phyloP scores from a whole-genome alignment of 1,284 basidiomycete species.

The Cryptococcus neoformans region DNA sequence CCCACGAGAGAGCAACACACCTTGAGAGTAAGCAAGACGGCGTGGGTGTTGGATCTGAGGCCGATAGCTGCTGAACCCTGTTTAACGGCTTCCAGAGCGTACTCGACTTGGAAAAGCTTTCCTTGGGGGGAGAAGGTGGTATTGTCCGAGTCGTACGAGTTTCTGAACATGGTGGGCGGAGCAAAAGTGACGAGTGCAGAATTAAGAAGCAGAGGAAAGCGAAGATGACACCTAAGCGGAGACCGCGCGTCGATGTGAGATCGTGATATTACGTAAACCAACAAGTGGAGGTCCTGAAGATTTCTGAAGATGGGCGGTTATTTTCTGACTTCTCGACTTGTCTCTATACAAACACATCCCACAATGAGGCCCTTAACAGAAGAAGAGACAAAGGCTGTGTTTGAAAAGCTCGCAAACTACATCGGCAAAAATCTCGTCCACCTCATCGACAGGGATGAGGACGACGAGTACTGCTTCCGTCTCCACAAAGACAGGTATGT shows the following conservation, averaged over 20 bases:
- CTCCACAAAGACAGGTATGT: constrained; percentile 74
- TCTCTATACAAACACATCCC: background rate
- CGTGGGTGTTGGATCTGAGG: constrained; percentile 90
- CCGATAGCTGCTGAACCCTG: constrained; percentile 98
- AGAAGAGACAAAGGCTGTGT: constrained; percentile 52
- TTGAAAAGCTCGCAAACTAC: constrained; percentile 52
- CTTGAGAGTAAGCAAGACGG: constrained; percentile 89
- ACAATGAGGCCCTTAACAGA: constrained; percentile 47
- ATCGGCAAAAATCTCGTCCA: constrained; percentile 53
- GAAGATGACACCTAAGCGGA: background rate
- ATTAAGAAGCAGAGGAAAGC: background rate
- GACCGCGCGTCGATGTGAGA: background rate
- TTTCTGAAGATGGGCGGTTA: background rate
- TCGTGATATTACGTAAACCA: background rate
- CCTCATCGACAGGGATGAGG: constrained; percentile 51
- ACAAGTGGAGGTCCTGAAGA: constrained; percentile 10
- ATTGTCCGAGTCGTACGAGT: constrained; percentile 95
- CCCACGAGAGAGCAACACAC: constrained; percentile 49
- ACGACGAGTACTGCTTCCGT: constrained; percentile 71
- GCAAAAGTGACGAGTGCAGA: background rate
- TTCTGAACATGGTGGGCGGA: constrained; percentile 66
- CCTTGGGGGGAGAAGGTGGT: constrained; percentile 69
- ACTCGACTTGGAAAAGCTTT: constrained; percentile 80
- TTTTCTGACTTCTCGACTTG: background rate
- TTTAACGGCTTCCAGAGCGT: constrained; percentile 99